Evolutionary conservation across 805 yeast genomes (phyloP), one percentile per base, ranked within the genome.

Genomic region (Isabelozyma pseudorhagii): DNA sequence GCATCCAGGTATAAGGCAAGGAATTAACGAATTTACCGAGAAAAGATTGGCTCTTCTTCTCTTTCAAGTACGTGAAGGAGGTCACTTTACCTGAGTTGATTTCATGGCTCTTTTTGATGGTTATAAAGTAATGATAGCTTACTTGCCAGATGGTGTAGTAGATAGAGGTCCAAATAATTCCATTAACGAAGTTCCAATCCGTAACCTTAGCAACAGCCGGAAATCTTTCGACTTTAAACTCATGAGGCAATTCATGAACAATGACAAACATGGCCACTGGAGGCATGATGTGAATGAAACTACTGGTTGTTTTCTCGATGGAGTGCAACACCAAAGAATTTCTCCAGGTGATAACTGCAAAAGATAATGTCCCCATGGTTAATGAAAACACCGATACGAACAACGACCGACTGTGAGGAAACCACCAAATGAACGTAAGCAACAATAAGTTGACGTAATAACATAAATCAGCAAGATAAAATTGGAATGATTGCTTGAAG

Each of bases 331-430:
- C 98, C 48, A 93, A 74, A 6, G 97, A 91, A 65, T 93, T 93
- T 57, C 96, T 78, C 99, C 98, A 93, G 0, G 97, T 89, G 42
- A 93, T 84, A 18, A 93, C 97, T 0, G 97, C 97, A 79, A 89
- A 92, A 5, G 96, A 81, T 49, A 93, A 69, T 0, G 97, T 89
- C 1, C 98, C 99, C 71, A 87, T 84, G 1, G 94, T 79, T 52
- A 93, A 82, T 8, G 97, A 87, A 67, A 89, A 92, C 55, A 96
- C 90, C 2, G 93, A 80, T 13, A 89, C 82, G 68, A 87, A 93
- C 21, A 93, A 72, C 56, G 84, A 79, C 39, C 77, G 75, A 2
- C 96, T 88, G 34, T 75, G 60, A 0, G 99, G 97, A 53, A 84
- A 83, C 5, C 83, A 73, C 98, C 98, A 93, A 31, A 93, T 77